Evolutionary conservation across 192 early-diverging fungal species (phyloP).

Genomic region (Thoreauomyces humboldtii): DNA sequence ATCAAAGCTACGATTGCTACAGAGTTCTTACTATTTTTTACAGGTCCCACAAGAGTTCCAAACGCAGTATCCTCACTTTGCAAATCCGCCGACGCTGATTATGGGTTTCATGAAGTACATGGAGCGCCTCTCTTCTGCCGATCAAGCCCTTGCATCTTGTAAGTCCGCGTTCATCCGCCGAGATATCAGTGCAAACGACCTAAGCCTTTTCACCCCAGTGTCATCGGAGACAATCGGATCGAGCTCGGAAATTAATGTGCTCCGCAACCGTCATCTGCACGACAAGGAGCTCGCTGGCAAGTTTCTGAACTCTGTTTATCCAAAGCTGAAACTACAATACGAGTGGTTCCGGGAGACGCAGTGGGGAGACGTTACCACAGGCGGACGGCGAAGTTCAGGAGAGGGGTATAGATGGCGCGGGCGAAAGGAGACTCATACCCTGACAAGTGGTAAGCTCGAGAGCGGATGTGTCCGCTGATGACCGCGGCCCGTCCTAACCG

Average conservation of each 20-base stretch:
- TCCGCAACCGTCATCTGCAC: constrained; percentile 9
- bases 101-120: constrained; percentile 66
- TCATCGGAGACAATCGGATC: not conserved
- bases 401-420: constrained; percentile 91
- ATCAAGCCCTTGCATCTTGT: not conserved
- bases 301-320: constrained; percentile 53
- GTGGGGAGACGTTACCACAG: constrained; percentile 58
- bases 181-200: not conserved
- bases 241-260: not conserved
- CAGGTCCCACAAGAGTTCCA: constrained; percentile 89
- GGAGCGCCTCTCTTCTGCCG: constrained; percentile 42
- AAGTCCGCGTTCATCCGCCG: not conserved
- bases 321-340: constrained; percentile 65
- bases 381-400: constrained; percentile 41
- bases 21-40: not conserved
- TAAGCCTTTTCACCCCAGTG: no score
- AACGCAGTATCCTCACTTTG: constrained; percentile 86
- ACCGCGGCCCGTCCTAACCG: not conserved
- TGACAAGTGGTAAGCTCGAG: constrained; percentile 75
- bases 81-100: constrained; percentile 87
- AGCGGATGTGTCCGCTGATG: not conserved
- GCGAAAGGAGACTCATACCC: constrained; percentile 73
- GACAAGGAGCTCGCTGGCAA: not conserved
- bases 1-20: not conserved
- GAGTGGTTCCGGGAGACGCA: constrained; percentile 81